Evolutionary conservation across 2,329 filamentous ascomycete genomes (phyloP), one percentile per base, ranked within the genome.

Genomic region (Ambrosiella beaveri): DNA sequence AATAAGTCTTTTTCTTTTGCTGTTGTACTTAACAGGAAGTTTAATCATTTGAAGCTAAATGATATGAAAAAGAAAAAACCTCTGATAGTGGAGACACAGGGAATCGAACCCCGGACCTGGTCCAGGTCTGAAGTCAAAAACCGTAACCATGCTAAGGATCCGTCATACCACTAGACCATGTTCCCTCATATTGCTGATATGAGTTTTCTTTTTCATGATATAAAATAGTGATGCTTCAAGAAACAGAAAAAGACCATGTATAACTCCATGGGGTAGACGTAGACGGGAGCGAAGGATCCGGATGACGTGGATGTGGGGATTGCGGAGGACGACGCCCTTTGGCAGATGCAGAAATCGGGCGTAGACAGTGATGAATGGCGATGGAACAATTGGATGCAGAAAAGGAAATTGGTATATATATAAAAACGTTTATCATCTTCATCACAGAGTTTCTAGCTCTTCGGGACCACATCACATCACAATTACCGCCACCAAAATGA

Each of bases 71-170:
- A 49, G 11, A 19, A 51, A 37, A 39, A 3, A 44, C 11, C 1
- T 17, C 19, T 44, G 13, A 55, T 11, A 38, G 17, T 59, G 59
- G 59, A 58, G 59, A 61, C 56, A 61, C 59, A 56, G 59, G 56
- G 59, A 61, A 61, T 61, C 56, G 59, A 61, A 61, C 59, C 56
- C 59, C 45, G 59, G 59, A 61, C 59, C 59, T 61, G 59, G 58
- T 61, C 59, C 59, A 61, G 51, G 27, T 36, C 7, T 1, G 15
- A 44, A 44, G 40, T 8, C 47, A 7, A 12, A 39, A 12, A 13
- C 56, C 36, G n/a, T 12, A 35, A 56, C 39, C 5, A 59, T 59
- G 57, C 57, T 59, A 59, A 59, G 57, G 57, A 59, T 59, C 57
- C 57, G 57, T 59, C 57, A 59, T 59, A 59, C 57, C 57, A 51